Base-by-base conservation (phyloP, 208 protist species). In the Leishmania turanica region DNA sequence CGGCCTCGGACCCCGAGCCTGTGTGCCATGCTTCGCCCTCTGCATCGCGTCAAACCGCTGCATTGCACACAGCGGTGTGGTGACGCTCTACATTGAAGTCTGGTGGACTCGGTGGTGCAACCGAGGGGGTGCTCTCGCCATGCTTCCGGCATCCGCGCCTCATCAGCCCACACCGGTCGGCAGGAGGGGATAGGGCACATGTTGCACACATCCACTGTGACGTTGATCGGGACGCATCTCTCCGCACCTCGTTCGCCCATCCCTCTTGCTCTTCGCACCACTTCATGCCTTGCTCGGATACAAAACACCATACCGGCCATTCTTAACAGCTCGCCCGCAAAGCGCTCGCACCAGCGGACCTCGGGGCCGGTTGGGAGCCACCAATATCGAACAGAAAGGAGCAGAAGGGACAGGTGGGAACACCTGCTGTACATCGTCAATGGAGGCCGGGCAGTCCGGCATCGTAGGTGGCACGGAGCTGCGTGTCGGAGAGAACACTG, bases 401-500 rank as follows among this genome's bases (percentile, higher is more conserved):
- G 11, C 21, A 42, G 27, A 8, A 58, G 31, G 58, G 51, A 45
- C 15, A 42, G 27, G 49, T 31, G 51, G 3, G 19, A n/a, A 17
- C 15, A 1, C 11, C 31, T 31, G 51, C n/a, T 42, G 15, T 62
- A 56, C 72, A 51, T 72, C 72, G 13, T 62, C 60, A 85, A 76
- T 31, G 60, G 42, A 40, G 58, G 17, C 66, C 51, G 8, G 54
- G 73, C 72, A 96, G 70, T 15, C 86, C 87, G 37, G 78, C 82
- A 85, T 99, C 99, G 88, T 99, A 99, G 11, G 96, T 75, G 62
- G 88, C 77, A 56, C 98, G 95, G 76, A 98, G 98, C 64, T 95
- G 81, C 9, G 84, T 64, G 79, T 99, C 97, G 8, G 83, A 89
- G 2, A 99, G 91, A 9, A 99, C 91, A 42, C 97, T 96, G 90